Evolutionary conservation across 805 yeast species (phyloP).

Genomic region (Nakazawaea siamensis): DNA sequence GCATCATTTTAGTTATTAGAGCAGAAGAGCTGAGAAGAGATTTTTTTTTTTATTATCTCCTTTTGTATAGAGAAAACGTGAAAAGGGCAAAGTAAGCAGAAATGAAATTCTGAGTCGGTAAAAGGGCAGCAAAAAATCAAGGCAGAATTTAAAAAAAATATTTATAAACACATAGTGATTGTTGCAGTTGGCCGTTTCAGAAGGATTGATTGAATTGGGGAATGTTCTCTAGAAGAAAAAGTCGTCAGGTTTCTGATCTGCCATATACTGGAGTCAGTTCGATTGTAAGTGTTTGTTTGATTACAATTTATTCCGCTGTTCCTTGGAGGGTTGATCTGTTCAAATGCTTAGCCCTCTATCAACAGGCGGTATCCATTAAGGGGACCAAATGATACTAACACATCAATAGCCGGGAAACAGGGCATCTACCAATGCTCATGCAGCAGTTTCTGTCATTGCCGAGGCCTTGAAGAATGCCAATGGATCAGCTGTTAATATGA

Average conservation of each 20-base stretch:
- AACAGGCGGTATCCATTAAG: conserved; percentile 13
- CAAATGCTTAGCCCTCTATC: too few relatives aligned
- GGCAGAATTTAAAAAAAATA: too few relatives aligned
- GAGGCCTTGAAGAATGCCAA: conserved; percentile 31
- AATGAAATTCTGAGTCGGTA: too few relatives aligned
- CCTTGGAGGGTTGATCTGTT: not conserved
- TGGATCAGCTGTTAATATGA: conserved; percentile 24
- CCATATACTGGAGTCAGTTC: conserved; percentile 13
- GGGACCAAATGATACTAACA: conserved; percentile 13
- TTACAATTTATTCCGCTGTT: not conserved
- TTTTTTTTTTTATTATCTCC: too few relatives aligned
- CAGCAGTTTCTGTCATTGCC: conserved; percentile 56
- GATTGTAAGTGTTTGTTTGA: conserved; percentile 5
- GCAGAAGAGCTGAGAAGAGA: too few relatives aligned
- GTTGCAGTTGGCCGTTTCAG: too few relatives aligned
- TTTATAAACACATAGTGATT: too few relatives aligned
- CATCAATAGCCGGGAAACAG: conserved; percentile 16
- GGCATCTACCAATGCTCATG: conserved; percentile 44
- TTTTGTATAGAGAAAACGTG: too few relatives aligned
- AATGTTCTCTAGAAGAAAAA: conserved; percentile 12
- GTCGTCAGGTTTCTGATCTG: conserved; percentile 9
- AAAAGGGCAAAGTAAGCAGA: too few relatives aligned
- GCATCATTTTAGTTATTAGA: too few relatives aligned
- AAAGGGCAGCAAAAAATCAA: too few relatives aligned
- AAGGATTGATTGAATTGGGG: too few relatives aligned